Conservation (phyloP, 768 basidiomycete genomes). For the Cyclocybe aegerita region DNA sequence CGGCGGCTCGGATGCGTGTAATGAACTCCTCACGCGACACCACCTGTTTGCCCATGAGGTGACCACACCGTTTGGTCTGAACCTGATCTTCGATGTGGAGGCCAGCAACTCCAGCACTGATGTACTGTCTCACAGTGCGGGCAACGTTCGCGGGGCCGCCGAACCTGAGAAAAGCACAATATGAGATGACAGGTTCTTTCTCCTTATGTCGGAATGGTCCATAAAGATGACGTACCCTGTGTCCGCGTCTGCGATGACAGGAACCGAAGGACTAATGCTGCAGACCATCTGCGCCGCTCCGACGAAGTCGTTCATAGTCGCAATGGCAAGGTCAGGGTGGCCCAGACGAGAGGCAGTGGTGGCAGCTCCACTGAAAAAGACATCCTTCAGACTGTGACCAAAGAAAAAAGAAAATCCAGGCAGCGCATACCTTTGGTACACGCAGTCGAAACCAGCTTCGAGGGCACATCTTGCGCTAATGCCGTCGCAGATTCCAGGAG, state of each 20-base stretch:
- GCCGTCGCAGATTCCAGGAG: slow-evolving; percentile 70
- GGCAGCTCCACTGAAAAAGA: slow-evolving; percentile 57
- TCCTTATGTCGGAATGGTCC: background rate
- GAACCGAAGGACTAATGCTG: slow-evolving; percentile 58
- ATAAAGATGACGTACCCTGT: slow-evolving; percentile 49
- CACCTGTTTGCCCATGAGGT: slow-evolving; percentile 77
- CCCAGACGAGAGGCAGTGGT: slow-evolving; percentile 80
- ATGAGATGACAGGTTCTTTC: background rate
- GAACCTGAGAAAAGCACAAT: slow-evolving; percentile 34
- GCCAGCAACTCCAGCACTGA: slow-evolving; percentile 65
- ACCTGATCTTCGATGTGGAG: slow-evolving; percentile 83
- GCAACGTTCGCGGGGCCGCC: slow-evolving; percentile 75
- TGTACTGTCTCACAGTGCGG: slow-evolving; percentile 70
- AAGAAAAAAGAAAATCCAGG: too few species aligned
- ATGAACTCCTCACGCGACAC: slow-evolving; percentile 76
- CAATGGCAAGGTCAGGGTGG: slow-evolving; percentile 77
- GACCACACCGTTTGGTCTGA: slow-evolving; percentile 78
- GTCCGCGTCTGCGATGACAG: slow-evolving; percentile 79
- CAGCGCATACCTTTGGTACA: slow-evolving; percentile 61
- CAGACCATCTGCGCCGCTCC: slow-evolving; percentile 72
- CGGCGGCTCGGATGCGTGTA: slow-evolving; percentile 74
- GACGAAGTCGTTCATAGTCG: slow-evolving; percentile 76
- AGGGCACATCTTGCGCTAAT: slow-evolving; percentile 73
- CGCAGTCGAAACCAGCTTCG: slow-evolving; percentile 70
- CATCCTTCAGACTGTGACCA: background rate